Percentiles rank a stretch among this genome's conserved stretches.
Conservation (phyloP, 2,329 filamentous ascomycete genomes). For the Fusarium sp. region DNA sequence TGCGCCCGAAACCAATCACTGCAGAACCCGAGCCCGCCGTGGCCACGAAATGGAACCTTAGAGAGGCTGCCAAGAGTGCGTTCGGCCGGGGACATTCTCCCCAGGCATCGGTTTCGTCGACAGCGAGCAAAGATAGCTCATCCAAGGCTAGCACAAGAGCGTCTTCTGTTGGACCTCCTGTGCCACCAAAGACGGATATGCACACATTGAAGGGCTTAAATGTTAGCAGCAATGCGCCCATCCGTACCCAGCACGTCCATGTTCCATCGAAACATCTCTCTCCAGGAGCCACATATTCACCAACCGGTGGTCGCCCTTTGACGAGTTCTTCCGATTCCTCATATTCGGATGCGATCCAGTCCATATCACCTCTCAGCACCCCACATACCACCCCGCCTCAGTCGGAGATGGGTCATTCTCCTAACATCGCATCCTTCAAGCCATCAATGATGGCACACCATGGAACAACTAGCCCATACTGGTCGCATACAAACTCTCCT, state of each 20-base stretch:
- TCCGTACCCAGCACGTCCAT: conserved; percentile 10
- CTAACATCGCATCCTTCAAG: conserved; percentile 30
- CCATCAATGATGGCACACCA: conserved; percentile 10
- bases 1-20: conserved; percentile 41
- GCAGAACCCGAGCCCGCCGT: conserved; percentile 29
- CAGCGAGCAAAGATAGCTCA: conserved; percentile 24
- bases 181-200: conserved; percentile 3
- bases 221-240: not conserved
- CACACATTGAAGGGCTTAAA: not conserved
- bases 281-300: conserved; percentile 11
- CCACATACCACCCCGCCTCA: conserved; percentile 58
- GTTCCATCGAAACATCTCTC: conserved; percentile 22
- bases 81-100: conserved; percentile 44
- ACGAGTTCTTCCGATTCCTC: conserved; percentile 56
- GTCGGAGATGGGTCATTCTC: conserved; percentile 54
- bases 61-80: conserved; percentile 54
- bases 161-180: conserved; percentile 28
- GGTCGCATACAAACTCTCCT: conserved; percentile 43
- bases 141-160: conserved; percentile 14
- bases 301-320: conserved; percentile 29
- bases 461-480: conserved; percentile 39
- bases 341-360: conserved; percentile 56
- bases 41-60: conserved; percentile 52
- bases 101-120: conserved; percentile 33
- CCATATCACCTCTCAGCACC: conserved; percentile 54